Percentiles rank a stretch among this genome's conserved stretches.
Evolutionary conservation across 2,329 filamentous ascomycete genomes (phyloP).

Genomic region (Myrmaecium sp.): DNA sequence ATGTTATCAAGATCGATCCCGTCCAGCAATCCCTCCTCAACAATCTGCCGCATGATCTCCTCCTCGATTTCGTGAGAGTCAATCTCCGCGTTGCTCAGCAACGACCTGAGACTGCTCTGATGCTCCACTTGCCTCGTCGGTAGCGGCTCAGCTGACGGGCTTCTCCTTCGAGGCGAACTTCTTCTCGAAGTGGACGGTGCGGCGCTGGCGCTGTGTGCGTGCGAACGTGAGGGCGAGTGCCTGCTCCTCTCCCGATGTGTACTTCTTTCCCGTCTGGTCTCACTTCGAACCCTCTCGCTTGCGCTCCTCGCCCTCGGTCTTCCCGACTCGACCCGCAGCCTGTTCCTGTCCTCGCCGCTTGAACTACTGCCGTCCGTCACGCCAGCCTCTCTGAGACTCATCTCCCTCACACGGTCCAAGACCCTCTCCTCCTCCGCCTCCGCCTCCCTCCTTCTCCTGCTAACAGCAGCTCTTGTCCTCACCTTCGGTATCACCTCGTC

Average conservation of each 20-base stretch:
- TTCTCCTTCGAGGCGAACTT: not conserved
- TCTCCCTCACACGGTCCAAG: conserved; percentile 51
- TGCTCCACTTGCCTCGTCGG: conserved; percentile 55
- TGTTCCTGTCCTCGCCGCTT: conserved; percentile 23
- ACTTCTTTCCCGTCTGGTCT: conserved; percentile 23
- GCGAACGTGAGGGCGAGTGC: too few relatives aligned
- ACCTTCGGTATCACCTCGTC: conserved; percentile 61
- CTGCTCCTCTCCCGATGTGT: conserved; percentile 4
- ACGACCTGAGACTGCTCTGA: conserved; percentile 70
- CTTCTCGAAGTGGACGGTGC: not conserved
- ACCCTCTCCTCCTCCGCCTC: conserved; percentile 45
- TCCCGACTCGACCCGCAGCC: conserved; percentile 14
- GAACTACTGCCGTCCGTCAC: conserved; percentile 20
- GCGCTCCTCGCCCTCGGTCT: too few relatives aligned
- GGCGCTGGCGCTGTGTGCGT: not conserved
- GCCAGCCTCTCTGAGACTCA: conserved; percentile 55
- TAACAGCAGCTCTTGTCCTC: too few relatives aligned
- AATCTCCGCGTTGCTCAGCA: conserved; percentile 65
- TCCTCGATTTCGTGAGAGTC: conserved; percentile 66
- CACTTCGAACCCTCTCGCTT: conserved; percentile 15
- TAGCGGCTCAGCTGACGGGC: conserved; percentile 3
- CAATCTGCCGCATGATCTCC: conserved; percentile 77
- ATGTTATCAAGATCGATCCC: conserved; percentile 81
- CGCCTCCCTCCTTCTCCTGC: conserved; percentile 25
- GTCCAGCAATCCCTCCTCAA: conserved; percentile 73